A percentile compares a stretch with the other conserved stretches of the same genome.
Evolutionary conservation across 495 filamentous ascomycete genomes (phyloP).

Genomic region (Cercophora scortea): DNA sequence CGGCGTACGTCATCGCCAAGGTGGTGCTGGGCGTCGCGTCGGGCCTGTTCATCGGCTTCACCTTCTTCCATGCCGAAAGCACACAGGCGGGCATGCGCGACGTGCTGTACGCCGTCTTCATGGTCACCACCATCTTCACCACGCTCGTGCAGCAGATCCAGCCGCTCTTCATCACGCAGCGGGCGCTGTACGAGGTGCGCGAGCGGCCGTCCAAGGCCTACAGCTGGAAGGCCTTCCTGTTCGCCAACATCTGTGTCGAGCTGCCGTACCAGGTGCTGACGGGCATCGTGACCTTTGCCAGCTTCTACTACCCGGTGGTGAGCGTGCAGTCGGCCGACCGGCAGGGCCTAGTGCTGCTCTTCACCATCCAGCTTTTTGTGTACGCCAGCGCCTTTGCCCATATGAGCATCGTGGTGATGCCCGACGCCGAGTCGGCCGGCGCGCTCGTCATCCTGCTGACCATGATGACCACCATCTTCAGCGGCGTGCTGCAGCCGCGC

Average conservation of each 20-base stretch:
- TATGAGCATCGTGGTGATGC: constrained; percentile 57
- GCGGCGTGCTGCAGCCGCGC: constrained; percentile 32
- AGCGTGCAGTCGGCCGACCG: constrained; percentile 39
- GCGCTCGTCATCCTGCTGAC: constrained; percentile 56
- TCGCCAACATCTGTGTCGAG: constrained; percentile 62
- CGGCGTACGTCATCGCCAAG: constrained; percentile 63
- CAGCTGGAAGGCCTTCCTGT: constrained; percentile 64
- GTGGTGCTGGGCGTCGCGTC: constrained; percentile 27
- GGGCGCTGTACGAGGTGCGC: constrained; percentile 61
- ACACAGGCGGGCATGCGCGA: constrained; percentile 56
- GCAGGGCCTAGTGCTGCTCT: constrained; percentile 52
- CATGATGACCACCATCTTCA: constrained; percentile 54
- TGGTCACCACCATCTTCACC: constrained; percentile 58
- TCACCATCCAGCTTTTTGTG: constrained; percentile 47
- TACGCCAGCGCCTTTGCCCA: constrained; percentile 58
- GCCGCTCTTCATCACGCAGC: constrained; percentile 57
- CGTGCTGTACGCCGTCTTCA: constrained; percentile 63
- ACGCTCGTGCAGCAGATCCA: constrained; percentile 61
- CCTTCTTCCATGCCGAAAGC: constrained; percentile 57
- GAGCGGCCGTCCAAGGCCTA: constrained; percentile 66
- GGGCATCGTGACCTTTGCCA: constrained; percentile 50
- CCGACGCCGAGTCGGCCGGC: constrained; percentile 54
- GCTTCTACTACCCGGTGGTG: constrained; percentile 60
- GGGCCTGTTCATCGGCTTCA: constrained; percentile 66
- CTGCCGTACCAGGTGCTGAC: constrained; percentile 61